These are phyloP conservation scores for Fusarium avenaceum DNA, from an alignment of 2,329 filamentous ascomycete species.

Conservation along the genomic window DNA sequence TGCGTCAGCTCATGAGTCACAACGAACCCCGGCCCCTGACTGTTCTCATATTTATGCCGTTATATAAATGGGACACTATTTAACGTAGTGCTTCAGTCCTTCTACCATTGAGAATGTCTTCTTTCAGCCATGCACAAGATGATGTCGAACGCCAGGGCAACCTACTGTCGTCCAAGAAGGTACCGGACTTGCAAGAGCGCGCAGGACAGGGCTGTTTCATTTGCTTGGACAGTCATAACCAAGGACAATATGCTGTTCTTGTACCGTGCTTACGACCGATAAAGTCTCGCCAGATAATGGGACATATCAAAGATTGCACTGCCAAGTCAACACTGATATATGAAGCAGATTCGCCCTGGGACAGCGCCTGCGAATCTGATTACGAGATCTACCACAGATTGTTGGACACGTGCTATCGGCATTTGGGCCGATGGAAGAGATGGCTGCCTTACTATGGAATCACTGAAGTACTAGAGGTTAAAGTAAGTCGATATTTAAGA, in stretches of 20 bases:
- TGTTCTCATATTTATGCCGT: no score
- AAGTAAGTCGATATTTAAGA: not conserved
- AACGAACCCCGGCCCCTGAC: no score
- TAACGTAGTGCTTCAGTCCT: no score
- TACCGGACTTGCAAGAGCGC: not conserved
- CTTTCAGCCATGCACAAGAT: no score
- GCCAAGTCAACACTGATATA: no score
- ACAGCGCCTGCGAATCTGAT: not conserved
- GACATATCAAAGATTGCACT: fast-evolving
- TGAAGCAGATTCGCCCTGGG: not conserved
- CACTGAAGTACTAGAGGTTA: not conserved
- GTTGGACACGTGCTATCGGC: not conserved
- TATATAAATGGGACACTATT: no score
- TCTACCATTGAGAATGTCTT: no score
- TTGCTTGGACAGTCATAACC: not conserved
- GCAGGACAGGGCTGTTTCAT: not conserved
- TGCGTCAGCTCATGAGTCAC: no score
- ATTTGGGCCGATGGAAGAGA: not conserved
- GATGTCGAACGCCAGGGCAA: no score
- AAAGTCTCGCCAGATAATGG: fast-evolving
- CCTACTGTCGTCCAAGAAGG: no score
- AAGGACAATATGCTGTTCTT: not conserved
- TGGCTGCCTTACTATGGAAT: conserved; percentile 2
- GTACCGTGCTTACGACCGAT: not conserved
- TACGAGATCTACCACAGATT: not conserved